Conservation (phyloP, 768 basidiomycete species). For the Kwoniella mangroviensis region DNA sequence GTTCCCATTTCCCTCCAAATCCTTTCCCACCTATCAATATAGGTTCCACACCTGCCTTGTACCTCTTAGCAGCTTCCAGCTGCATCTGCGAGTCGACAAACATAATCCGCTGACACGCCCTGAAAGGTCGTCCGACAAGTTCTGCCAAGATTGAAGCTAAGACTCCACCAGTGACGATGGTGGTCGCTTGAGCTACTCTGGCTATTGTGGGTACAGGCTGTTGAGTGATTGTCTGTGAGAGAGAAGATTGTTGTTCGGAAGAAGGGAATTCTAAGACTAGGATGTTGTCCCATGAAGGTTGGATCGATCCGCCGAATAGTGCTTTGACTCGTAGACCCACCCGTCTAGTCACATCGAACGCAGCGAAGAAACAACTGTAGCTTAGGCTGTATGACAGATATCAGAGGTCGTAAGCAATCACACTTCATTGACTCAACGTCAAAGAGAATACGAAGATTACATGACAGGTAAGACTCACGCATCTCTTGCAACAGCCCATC, state of each 20-base stretch:
- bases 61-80: conserved; percentile 3
- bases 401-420: too few species aligned
- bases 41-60: background rate
- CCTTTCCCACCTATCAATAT: conserved; percentile 14
- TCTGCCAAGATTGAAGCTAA: conserved; percentile 50
- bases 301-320: conserved; percentile 39
- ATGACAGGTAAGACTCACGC: conserved; percentile 32
- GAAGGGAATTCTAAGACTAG: conserved; percentile 27
- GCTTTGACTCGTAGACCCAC: conserved; percentile 50
- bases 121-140: conserved; percentile 46
- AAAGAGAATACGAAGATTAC: too few species aligned
- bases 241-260: background rate
- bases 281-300: conserved; percentile 37
- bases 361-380: conserved; percentile 55
- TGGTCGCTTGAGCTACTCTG: conserved; percentile 51
- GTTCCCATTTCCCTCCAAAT: conserved; percentile 12
- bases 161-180: conserved; percentile 53
- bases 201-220: conserved; percentile 42
- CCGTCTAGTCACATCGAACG: conserved; percentile 53
- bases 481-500: conserved; percentile 52
- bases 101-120: conserved; percentile 44
- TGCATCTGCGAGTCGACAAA: conserved; percentile 2
- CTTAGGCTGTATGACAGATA: conserved; percentile 32
- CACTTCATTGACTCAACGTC: too few species aligned
- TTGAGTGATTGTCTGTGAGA: background rate